phyloP scores from a whole-genome alignment of 257 asterid genomes.

The Solanum ossicruentum region DNA sequence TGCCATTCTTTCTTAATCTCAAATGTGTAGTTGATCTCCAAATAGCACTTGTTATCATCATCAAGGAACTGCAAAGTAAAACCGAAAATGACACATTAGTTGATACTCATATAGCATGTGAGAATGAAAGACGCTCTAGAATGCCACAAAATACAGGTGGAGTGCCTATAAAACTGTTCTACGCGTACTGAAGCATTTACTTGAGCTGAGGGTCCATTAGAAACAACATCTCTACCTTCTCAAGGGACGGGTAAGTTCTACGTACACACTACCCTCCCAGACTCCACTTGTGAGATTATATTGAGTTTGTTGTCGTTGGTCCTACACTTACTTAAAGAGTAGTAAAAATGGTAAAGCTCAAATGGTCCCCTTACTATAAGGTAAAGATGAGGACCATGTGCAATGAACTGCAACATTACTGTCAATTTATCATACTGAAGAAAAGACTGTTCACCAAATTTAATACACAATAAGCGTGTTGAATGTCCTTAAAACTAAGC shows the following conservation, averaged over 20 bases:
- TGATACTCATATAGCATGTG: not conserved
- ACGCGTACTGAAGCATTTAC: not conserved
- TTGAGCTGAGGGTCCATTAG: not conserved
- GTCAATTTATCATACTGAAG: not conserved
- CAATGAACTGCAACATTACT: not conserved
- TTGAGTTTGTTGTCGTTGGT: not conserved
- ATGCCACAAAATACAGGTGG: not conserved
- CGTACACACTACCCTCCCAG: not conserved
- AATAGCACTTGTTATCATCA: constrained; percentile 79
- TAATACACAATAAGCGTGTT: not conserved
- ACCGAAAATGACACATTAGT: not conserved
- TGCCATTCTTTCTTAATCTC: constrained; percentile 95
- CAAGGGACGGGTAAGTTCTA: not conserved
- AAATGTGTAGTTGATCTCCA: constrained; percentile 92
- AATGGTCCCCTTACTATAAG: not conserved
- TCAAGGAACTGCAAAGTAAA: constrained; percentile 56
- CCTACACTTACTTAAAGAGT: not conserved
- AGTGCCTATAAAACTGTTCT: not conserved
- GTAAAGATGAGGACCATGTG: not conserved
- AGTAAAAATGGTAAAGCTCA: not conserved
- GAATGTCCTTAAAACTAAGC: not conserved
- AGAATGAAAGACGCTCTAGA: not conserved
- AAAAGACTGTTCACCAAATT: not conserved
- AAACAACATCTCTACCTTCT: not conserved
- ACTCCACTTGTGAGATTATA: not conserved